Evolutionary conservation across 2,329 filamentous ascomycete species (phyloP), one percentile per base, ranked within the genome.

Genomic region (Scytalidium lignicola): DNA sequence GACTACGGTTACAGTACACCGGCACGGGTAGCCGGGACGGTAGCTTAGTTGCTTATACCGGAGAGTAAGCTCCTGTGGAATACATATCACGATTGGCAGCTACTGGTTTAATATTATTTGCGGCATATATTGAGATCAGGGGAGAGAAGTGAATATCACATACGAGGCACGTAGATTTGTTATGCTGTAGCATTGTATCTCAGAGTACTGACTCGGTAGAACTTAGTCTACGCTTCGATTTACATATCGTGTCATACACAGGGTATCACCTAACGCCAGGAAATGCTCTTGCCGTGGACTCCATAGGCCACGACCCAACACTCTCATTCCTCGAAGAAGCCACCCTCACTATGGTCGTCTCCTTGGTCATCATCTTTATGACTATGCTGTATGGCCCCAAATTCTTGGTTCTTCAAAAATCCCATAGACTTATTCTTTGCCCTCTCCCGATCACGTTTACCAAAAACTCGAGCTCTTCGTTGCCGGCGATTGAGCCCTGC

Each of bases 261-360:
- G 32, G 32, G 32, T 37, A 37, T 37, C 32, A n/a, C 32, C 15
- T 4, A 37, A 37, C 32, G 32, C 32, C 32, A 37, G 10, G 32
- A 37, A 37, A 37, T 37, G 32, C 32, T 37, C 10, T 7, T 37
- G 6, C 6, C n/a, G 7, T 37, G n/a, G 12, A 7, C n/a, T 37
- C n/a, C 10, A 13, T 17, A 15, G 7, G 29, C 12, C 49, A n/a
- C 18, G 46, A 44, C 20, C 39, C 13, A 6, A 32, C 23, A 29
- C 18, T 44, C 7, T 40, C 49, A 59, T 41, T 58, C 55, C 47
- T 82, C 78, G 57, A 84, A 83, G 66, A 84, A 85, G 12, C 78
- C 76, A 9, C 73, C 78, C 19, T 75, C 78, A 47, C 73, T 79
- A 5, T 37, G 12, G 15, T 76, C 77, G 49, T 74, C 71, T 19